phyloP scores from a whole-genome alignment of 768 basidiomycete species.

The Naganishia antarctica region DNA sequence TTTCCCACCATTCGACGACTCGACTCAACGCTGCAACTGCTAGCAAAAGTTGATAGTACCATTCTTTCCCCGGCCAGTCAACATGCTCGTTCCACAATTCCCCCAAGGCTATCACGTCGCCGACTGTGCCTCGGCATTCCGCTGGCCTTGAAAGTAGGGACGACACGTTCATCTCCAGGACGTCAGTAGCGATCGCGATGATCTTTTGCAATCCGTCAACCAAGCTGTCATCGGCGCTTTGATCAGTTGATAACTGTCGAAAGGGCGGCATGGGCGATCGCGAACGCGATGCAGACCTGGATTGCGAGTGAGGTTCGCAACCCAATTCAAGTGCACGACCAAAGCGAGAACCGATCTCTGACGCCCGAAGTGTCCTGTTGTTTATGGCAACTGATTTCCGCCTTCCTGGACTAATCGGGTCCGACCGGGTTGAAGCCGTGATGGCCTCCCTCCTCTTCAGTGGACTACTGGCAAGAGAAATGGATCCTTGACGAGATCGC shows the following conservation, averaged over 20 bases:
- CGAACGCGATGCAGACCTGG: constrained; percentile 87
- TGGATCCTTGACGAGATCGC: constrained; percentile 39
- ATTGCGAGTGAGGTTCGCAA: constrained; percentile 47
- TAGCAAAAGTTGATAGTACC: constrained; percentile 95
- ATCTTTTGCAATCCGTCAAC: constrained; percentile 67
- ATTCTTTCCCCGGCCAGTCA: constrained; percentile 94
- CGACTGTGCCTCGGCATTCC: constrained; percentile 76
- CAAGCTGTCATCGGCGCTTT: constrained; percentile 30
- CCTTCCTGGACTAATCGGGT: constrained; percentile 20
- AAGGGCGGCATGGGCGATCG: constrained; percentile 68
- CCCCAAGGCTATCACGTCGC: constrained; percentile 83
- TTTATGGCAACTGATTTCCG: neutral
- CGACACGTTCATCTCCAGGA: constrained; percentile 79
- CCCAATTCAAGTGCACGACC: constrained; percentile 20
- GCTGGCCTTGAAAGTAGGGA: constrained; percentile 82
- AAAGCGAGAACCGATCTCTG: constrained; percentile 20
- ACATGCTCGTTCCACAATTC: constrained; percentile 96
- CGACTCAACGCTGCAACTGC: constrained; percentile 92
- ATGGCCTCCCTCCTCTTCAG: constrained; percentile 27
- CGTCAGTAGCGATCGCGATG: constrained; percentile 87
- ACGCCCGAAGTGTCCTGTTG: constrained; percentile 3
- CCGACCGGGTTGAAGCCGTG: constrained; percentile 1
- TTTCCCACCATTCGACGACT: constrained; percentile 99
- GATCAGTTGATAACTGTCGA: constrained; percentile 17
- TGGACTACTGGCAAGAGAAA: constrained; percentile 41